Evolutionary conservation across 331 rosid genomes (phyloP).

Genomic region (Rosa hybrid): DNA sequence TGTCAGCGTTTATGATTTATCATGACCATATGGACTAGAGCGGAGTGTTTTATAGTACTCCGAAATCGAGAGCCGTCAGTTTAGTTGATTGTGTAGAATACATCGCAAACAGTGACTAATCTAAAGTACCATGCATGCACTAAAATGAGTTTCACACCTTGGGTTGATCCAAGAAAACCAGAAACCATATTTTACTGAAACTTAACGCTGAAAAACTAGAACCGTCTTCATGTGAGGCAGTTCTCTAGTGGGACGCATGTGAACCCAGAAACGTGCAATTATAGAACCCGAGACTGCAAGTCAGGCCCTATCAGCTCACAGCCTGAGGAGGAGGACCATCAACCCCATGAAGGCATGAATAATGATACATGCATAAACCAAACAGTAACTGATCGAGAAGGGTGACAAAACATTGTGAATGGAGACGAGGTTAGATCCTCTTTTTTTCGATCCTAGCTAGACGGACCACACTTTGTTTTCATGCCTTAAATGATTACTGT

Average conservation of each 20-base stretch:
- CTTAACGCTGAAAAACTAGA: neutral
- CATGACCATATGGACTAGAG: neutral
- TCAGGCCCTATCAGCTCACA: neutral
- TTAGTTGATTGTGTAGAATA: neutral
- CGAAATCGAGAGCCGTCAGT: neutral
- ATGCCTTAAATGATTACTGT: neutral
- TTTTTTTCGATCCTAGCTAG: neutral
- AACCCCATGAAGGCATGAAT: neutral
- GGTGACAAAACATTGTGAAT: neutral
- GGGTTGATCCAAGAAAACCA: neutral
- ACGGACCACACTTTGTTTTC: neutral
- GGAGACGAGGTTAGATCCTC: conserved; percentile 6
- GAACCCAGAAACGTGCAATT: conserved; percentile 21
- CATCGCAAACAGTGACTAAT: neutral
- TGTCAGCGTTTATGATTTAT: neutral
- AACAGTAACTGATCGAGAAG: conserved; percentile 1
- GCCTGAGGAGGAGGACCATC: conserved; percentile 1
- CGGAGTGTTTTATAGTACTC: neutral
- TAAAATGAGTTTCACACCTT: neutral
- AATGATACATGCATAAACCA: neutral
- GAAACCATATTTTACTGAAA: neutral
- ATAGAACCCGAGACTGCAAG: neutral
- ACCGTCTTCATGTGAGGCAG: neutral
- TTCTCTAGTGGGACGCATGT: conserved; percentile 5
- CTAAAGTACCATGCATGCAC: neutral